Conservation (phyloP, 257 asterid species). For the Petunia axillaris region DNA sequence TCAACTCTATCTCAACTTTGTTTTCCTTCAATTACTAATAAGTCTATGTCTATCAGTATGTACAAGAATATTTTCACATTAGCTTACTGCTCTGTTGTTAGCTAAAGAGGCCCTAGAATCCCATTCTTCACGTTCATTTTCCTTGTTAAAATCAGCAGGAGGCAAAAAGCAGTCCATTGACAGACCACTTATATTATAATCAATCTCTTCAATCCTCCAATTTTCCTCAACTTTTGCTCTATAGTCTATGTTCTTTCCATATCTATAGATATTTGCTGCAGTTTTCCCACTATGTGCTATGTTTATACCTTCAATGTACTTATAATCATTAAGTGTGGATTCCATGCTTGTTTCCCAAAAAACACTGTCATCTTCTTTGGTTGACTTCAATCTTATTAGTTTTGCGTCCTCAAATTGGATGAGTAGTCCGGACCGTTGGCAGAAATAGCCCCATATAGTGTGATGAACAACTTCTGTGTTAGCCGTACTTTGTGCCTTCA, state of each 20-base stretch:
- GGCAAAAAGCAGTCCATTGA: constrained; percentile 77
- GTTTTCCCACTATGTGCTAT: constrained; percentile 85
- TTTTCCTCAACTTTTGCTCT: constrained; percentile 77
- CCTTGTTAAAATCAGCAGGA: constrained; percentile 63
- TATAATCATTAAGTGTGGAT: constrained; percentile 67
- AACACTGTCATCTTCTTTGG: constrained; percentile 50
- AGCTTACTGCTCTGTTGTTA: constrained; percentile 1
- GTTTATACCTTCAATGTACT: constrained; percentile 64
- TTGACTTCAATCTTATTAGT: constrained; percentile 65
- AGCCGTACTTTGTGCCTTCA: constrained; percentile 70
- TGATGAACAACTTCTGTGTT: constrained; percentile 75
- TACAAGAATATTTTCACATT: constrained; percentile 16
- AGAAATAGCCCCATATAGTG: constrained; percentile 89
- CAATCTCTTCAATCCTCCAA: constrained; percentile 92
- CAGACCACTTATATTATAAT: constrained; percentile 76
- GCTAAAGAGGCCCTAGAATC: background rate
- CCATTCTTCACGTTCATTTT: constrained; percentile 36
- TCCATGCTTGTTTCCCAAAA: constrained; percentile 83
- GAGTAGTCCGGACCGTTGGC: constrained; percentile 79
- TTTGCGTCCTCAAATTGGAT: constrained; percentile 78
- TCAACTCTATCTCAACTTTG: no score
- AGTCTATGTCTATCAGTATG: background rate
- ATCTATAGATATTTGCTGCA: constrained; percentile 61
- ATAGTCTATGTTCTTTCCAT: constrained; percentile 61
- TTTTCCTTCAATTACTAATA: background rate